These are phyloP conservation scores for Chaetomiaceae sp. DNA, from an alignment of 2,329 filamentous ascomycete genomes.

Conservation along the genomic window DNA sequence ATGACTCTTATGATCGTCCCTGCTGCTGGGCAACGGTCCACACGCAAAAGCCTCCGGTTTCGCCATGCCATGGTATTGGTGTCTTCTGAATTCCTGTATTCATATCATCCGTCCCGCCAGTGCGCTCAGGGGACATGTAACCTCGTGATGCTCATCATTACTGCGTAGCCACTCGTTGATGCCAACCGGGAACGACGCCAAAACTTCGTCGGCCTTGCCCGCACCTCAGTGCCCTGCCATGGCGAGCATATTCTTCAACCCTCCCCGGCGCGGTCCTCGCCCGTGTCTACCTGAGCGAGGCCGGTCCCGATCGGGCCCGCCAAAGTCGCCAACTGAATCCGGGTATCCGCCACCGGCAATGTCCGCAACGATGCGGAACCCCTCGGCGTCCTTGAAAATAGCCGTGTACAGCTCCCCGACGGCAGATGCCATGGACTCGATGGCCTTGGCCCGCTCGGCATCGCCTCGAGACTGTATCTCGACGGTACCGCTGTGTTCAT, in stretches of 20 bases:
- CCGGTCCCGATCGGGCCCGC: conserved; percentile 2
- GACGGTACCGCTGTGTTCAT: conserved; percentile 80
- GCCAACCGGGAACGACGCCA: not conserved
- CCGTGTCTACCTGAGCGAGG: not conserved
- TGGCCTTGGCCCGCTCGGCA: conserved; percentile 66
- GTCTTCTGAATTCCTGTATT: too few species aligned
- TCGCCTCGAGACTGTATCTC: conserved; percentile 73
- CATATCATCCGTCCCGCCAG: too few species aligned
- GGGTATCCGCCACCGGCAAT: conserved; percentile 30
- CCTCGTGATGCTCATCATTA: conserved; percentile 1
- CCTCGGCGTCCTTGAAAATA: conserved; percentile 74
- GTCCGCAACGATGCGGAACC: conserved; percentile 45
- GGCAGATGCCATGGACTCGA: conserved; percentile 67
- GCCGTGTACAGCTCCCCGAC: conserved; percentile 65
- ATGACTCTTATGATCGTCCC: too few species aligned
- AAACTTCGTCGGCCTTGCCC: not conserved
- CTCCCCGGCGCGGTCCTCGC: conserved; percentile 8
- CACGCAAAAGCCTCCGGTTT: too few species aligned
- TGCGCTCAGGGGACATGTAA: too few species aligned
- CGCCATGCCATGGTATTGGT: too few species aligned
- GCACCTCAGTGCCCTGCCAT: conserved; percentile 1
- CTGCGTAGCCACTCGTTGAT: not conserved
- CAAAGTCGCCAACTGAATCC: conserved; percentile 17
- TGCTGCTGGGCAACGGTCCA: too few species aligned
- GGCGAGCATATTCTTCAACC: not conserved